Conservation (phyloP, 2,329 filamentous ascomycete species). For the Ploettnerulaceae sp. region DNA sequence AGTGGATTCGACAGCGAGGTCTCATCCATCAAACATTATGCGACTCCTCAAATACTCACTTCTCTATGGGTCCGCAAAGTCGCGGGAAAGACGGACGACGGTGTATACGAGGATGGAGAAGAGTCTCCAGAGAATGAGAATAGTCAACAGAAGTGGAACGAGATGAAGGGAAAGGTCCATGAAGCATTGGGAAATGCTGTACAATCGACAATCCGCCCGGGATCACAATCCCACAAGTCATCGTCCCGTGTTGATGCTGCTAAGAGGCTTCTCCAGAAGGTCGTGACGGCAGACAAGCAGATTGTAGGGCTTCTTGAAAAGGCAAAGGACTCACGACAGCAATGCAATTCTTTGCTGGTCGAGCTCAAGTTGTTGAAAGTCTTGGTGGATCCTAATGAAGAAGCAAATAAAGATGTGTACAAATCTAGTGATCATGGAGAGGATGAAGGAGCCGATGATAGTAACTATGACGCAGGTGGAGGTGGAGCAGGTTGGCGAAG, state of each 20-base stretch:
- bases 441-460: constrained; percentile 1
- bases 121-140: constrained; percentile 4
- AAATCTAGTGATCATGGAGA: constrained; percentile 6
- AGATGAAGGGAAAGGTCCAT: constrained; percentile 3
- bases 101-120: constrained; percentile 1
- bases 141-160: constrained; percentile 6
- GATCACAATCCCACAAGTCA: not conserved
- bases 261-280: constrained; percentile 14
- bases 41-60: constrained; percentile 11
- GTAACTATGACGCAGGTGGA: constrained; percentile 2
- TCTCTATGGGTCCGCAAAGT: constrained; percentile 21
- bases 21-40: constrained; percentile 15
- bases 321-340: not conserved
- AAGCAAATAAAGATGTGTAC: constrained; percentile 16
- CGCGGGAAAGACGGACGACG: constrained; percentile 10
- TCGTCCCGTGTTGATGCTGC: constrained; percentile 6
- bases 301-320: not conserved
- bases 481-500: not conserved
- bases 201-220: constrained; percentile 1
- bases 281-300: constrained; percentile 13
- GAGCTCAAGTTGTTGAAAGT: constrained; percentile 22
- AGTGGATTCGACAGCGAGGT: constrained; percentile 21
- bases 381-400: constrained; percentile 19
- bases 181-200: constrained; percentile 11
- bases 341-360: constrained; percentile 19